These are phyloP conservation scores for Juglanconis juglandina DNA, from an alignment of 2,329 filamentous ascomycete species.

Conservation along the genomic window DNA sequence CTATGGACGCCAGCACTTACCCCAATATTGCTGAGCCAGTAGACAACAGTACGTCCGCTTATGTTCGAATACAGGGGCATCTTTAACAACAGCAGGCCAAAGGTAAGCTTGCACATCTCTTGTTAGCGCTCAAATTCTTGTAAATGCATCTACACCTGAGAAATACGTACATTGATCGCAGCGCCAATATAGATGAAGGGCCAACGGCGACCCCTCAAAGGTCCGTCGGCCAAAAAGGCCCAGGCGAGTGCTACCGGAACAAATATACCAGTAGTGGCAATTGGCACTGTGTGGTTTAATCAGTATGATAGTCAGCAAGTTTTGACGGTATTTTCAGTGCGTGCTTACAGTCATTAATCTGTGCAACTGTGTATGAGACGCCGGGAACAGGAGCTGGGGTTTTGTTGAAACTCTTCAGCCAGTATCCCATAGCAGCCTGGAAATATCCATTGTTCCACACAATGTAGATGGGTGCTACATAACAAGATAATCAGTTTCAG, in stretches of 20 bases:
- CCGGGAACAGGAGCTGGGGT: slow-evolving; percentile 34
- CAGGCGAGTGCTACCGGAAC: slow-evolving; percentile 32
- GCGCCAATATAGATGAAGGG: slow-evolving; percentile 37
- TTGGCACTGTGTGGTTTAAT: slow-evolving; percentile 22
- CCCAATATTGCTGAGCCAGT: slow-evolving; percentile 35
- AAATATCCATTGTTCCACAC: slow-evolving; percentile 36
- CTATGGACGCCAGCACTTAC: slow-evolving; percentile 21
- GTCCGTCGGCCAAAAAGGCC: slow-evolving; percentile 36
- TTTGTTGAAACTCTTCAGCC: slow-evolving; percentile 38
- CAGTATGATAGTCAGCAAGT: background rate
- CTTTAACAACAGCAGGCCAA: slow-evolving; percentile 29
- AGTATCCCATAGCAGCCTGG: slow-evolving; percentile 38
- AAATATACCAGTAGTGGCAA: slow-evolving; percentile 32
- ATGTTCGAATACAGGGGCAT: slow-evolving; percentile 35
- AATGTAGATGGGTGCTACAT: slow-evolving; percentile 30
- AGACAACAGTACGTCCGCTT: slow-evolving; percentile 32
- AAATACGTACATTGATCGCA: slow-evolving; percentile 28
- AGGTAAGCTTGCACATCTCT: slow-evolving; percentile 22
- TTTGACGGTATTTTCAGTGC: background rate
- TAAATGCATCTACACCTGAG: too few species aligned
- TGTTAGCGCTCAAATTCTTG: background rate
- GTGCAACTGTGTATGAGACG: slow-evolving; percentile 26
- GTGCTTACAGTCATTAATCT: slow-evolving; percentile 34
- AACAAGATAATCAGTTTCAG: background rate
- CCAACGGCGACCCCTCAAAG: slow-evolving; percentile 30